phyloP scores from a whole-genome alignment of 73 alveolate species.

The Blepharisma stoltei region DNA sequence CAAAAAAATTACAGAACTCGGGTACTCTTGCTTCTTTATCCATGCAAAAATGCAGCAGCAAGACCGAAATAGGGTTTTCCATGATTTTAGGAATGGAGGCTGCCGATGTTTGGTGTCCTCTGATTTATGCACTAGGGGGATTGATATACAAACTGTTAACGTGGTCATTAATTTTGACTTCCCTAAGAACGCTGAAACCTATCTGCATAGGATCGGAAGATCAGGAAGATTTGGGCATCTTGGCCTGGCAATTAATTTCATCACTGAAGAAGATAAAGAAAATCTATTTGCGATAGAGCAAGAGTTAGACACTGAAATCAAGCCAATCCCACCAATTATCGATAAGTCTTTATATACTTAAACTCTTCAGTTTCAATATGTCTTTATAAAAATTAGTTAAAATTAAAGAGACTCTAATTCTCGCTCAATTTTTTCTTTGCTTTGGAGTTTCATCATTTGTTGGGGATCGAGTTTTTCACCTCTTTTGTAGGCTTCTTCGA shows the following conservation, averaged over 20 bases:
- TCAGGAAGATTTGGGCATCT: slow-evolving; percentile 93
- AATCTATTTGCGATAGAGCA: slow-evolving; percentile 76
- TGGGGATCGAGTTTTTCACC: too few species aligned
- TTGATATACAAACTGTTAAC: slow-evolving; percentile 89
- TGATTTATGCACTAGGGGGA: slow-evolving; percentile 97
- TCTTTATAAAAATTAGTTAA: too few species aligned
- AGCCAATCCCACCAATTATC: slow-evolving; percentile 96
- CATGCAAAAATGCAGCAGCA: slow-evolving; percentile 75
- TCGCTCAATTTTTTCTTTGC: too few species aligned
- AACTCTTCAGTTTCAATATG: background rate
- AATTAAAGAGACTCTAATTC: too few species aligned
- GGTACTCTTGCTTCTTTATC: slow-evolving; percentile 82
- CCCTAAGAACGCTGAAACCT: slow-evolving; percentile 93
- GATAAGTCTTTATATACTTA: slow-evolving; percentile 89
- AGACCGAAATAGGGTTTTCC: slow-evolving; percentile 88
- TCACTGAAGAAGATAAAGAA: slow-evolving; percentile 83
- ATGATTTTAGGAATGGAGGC: slow-evolving; percentile 86
- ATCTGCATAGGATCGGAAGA: slow-evolving; percentile 96
- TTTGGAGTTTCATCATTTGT: too few species aligned
- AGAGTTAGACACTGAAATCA: slow-evolving; percentile 95
- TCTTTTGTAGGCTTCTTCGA: too few species aligned
- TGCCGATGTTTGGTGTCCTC: slow-evolving; percentile 54
- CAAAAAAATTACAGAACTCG: slow-evolving; percentile 88
- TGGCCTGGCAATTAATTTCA: slow-evolving; percentile 80
- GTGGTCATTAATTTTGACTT: slow-evolving; percentile 94